Base-by-base conservation (phyloP, 352 stramenopile species). In the Phytophthora citrophthora region DNA sequence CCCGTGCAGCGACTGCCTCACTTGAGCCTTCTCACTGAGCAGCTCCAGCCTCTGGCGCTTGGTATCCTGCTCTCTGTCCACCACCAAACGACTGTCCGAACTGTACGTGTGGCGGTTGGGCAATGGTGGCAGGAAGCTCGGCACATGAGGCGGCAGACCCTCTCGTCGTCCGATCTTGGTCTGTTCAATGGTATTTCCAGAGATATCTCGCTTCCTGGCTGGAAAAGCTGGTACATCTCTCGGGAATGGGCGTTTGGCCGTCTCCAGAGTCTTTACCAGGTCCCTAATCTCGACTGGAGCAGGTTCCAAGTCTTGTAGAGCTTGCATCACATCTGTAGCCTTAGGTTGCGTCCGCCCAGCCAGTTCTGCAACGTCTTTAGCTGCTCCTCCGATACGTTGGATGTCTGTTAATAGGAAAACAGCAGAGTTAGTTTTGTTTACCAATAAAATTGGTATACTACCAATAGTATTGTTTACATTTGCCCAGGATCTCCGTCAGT, bases 21-120 rank as follows among this genome's bases (percentile, higher is more conserved):
- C 76, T 61, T 86, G 77, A 5, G 76, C 80, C 57, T 89, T 89
- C 62, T 89, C 77, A 55, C 66, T 67, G 10, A 89, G 66, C 36
- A 86, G 44, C n/a, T 81, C 76, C 10, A 89, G 63, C 16, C 79
- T 64, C 56, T 74, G 71, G 12, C 77, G 76, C 58, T 89, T 89
- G 0, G 67, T 75, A 27, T 89, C 79, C 24, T 85, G 72, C 34
- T 84, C 74, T 57, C 77, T 62, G 16, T 86, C 77, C 18, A 89
- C 79, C 10, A 89, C 79, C 2, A 85, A 34, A 20, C 72, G 68
- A 61, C 77, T 79, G 15, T 89, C 70, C 0, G 76, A 79, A 50
- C 74, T 85, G 59, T 89, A 89, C 20, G 79, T 86, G 51, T 89
- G 79, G 10, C 77, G 76, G 50, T 82, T 82, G 3, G 79, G 79